Evolutionary conservation across 106 monocot genomes (phyloP).

Genomic region (Acorus calamus): DNA sequence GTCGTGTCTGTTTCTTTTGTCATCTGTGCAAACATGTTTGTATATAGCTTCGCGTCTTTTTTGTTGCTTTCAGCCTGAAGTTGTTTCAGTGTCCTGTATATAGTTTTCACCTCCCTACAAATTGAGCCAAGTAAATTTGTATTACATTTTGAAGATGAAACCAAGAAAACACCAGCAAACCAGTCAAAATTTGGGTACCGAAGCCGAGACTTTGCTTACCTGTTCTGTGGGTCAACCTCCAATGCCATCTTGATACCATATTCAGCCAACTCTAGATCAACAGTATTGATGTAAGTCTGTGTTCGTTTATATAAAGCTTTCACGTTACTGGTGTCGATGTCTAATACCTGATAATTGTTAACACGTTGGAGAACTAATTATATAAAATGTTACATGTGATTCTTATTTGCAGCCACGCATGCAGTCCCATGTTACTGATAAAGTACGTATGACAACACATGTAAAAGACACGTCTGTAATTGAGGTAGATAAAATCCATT

Average conservation of each 20-base stretch:
- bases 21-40: constrained; percentile 40
- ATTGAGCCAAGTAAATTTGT: too few species aligned
- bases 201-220: too few species aligned
- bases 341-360: constrained; percentile 34
- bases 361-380: too few species aligned
- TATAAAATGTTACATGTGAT: too few species aligned
- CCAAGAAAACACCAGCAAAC: too few species aligned
- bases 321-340: constrained; percentile 39
- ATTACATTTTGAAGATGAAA: too few species aligned
- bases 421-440: too few species aligned
- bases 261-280: constrained; percentile 46
- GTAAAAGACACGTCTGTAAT: too few species aligned
- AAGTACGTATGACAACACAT: too few species aligned
- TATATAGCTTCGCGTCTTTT: constrained; percentile 39
- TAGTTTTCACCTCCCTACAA: constrained; percentile 40
- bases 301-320: constrained; percentile 67
- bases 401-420: too few species aligned
- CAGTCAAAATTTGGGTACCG: too few species aligned
- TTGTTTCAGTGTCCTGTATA: constrained; percentile 30
- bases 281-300: constrained; percentile 43
- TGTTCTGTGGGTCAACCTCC: constrained; percentile 54
- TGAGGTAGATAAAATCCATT: too few species aligned
- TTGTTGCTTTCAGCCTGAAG: constrained; percentile 32
- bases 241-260: constrained; percentile 55
- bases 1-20: constrained; percentile 30